A percentile compares a stretch with the other conserved stretches of the same genome.
Evolutionary conservation across 345 rosid genomes (phyloP).

Genomic region (Hirschfeldia incana): DNA sequence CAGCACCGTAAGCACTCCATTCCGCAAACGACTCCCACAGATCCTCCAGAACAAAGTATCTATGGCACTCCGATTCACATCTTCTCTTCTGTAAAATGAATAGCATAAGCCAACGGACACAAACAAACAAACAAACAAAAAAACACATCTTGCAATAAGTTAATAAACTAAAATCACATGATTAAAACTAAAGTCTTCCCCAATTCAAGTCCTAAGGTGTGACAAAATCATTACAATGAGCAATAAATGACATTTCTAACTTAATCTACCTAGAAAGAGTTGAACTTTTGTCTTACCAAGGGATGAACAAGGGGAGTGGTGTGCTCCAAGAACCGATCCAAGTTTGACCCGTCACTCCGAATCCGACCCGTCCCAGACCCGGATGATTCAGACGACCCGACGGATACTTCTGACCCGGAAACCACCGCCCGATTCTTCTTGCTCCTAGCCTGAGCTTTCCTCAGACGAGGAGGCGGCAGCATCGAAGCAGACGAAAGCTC

Average conservation of each 20-base stretch:
- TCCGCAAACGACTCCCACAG: conserved; percentile 85
- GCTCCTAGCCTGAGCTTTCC: conserved; percentile 29
- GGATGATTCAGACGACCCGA: conserved; percentile 45
- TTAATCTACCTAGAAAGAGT: not conserved
- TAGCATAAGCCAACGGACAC: not conserved
- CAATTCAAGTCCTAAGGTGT: not conserved
- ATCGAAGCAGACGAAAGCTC: not conserved
- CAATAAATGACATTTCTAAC: not conserved
- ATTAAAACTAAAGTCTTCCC: conserved; percentile 1
- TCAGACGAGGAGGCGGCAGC: conserved; percentile 17
- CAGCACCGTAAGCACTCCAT: conserved; percentile 97
- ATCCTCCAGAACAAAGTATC: conserved; percentile 66
- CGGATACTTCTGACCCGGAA: conserved; percentile 41
- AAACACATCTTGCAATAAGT: not conserved
- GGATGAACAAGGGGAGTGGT: conserved; percentile 79
- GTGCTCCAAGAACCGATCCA: conserved; percentile 88
- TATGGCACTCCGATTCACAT: conserved; percentile 35
- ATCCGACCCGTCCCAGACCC: conserved; percentile 43
- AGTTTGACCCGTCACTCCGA: conserved; percentile 51
- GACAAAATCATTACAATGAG: conserved; percentile 4
- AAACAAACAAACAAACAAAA: not conserved
- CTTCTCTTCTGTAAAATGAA: conserved; percentile 47
- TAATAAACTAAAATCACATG: no score
- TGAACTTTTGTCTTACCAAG: conserved; percentile 46
- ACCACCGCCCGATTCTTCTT: conserved; percentile 35